These are phyloP conservation scores for Phytophthora litchii DNA, from an alignment of 352 stramenopile species.

Conservation along the genomic window DNA sequence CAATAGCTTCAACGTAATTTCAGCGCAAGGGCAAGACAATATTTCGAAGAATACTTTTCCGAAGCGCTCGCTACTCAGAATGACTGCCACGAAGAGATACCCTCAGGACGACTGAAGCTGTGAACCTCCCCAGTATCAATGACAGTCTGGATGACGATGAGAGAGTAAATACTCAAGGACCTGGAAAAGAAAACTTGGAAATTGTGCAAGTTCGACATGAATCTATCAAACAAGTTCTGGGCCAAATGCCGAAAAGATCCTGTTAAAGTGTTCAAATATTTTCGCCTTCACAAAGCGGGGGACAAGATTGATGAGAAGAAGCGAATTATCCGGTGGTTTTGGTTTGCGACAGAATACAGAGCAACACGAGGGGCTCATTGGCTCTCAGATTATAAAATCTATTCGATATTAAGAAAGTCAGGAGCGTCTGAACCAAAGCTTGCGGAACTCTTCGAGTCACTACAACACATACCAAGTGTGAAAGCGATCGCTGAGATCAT, in stretches of 20 bases:
- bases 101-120: too few relatives aligned
- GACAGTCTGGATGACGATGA: background rate
- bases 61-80: too few relatives aligned
- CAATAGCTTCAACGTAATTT: too few relatives aligned
- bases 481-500: background rate
- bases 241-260: background rate
- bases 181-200: conserved; percentile 2
- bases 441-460: background rate
- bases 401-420: background rate
- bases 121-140: too few relatives aligned
- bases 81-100: too few relatives aligned
- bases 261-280: background rate
- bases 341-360: conserved; percentile 3
- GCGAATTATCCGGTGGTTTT: conserved; percentile 1
- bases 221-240: background rate
- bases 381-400: background rate
- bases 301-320: background rate
- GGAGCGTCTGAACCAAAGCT: background rate
- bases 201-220: background rate
- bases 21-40: too few relatives aligned
- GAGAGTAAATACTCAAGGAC: background rate
- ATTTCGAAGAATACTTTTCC: too few relatives aligned
- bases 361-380: background rate
- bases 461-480: background rate
- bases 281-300: background rate